Base-by-base conservation (phyloP, 1,284 basidiomycete genomes). In the Apiotrichum mycotoxinovorans region DNA sequence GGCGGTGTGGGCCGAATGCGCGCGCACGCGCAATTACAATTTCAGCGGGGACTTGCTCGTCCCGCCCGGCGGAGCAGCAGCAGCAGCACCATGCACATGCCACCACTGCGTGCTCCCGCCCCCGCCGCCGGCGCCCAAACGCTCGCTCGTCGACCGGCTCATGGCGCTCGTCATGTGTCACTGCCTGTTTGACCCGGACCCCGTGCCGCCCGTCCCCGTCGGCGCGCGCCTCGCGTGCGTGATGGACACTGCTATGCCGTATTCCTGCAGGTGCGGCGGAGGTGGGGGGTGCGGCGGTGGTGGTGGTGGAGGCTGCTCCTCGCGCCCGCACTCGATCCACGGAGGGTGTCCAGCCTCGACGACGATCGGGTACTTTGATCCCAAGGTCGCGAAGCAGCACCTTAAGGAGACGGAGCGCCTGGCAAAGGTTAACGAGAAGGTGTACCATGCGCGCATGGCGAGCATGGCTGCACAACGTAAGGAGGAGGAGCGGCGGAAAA, bases 371-470 rank as follows among this genome's bases (percentile, higher is more conserved):
- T 35, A 46, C 22, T 57, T 64, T 48, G 45, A 63, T 50, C 55
- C 57, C 50, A 45, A 54, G 42, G 22, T 51, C 37, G 59, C 61
- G 27, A 55, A 62, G 43, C 62, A 69, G 37, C 26, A 30, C 14
- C 15, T 26, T 15, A 25, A 27, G 44, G 27, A 46, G 27, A 46
- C 26, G 26, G 44, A n/a, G 23, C 44, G 27, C 3, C 18, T 33
- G 1, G 44, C 30, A 1, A 26, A 43, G 12, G 23, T 43, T 1
- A 43, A 43, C 42, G 25, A 43, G 18, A 44, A 62, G 23, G 65
- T 62, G 48, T 48, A 45, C 20, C 47, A 18, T n/a, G 42, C 30
- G 34, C 25, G 20, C 33, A 8, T 17, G 22, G 17, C 27, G 22
- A 33, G 22, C 9, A 23, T 23, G 18, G 26, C 12, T 5, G 25